A percentile compares a stretch with the other conserved stretches of the same genome.
These are phyloP conservation scores for Aspergillus awamori DNA, from an alignment of 2,329 filamentous ascomycete genomes.

Conservation along the genomic window DNA sequence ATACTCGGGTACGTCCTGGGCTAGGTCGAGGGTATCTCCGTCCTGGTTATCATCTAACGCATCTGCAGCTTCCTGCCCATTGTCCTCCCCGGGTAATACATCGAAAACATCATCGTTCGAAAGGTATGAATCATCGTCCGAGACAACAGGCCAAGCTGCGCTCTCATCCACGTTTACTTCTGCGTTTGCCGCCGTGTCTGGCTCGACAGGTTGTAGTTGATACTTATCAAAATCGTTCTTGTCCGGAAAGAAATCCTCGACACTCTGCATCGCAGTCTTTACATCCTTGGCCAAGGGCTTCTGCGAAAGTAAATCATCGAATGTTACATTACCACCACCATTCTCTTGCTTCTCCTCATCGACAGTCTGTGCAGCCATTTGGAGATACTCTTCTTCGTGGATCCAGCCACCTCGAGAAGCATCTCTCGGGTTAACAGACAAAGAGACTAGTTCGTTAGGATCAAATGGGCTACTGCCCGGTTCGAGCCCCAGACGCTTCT, in stretches of 20 bases:
- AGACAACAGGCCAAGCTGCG: slow-evolving; percentile 55
- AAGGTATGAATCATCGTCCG: slow-evolving; percentile 43
- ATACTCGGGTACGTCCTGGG: slow-evolving; percentile 15
- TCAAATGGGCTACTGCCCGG: slow-evolving; percentile 76
- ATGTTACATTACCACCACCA: slow-evolving; percentile 52
- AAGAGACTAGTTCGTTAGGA: slow-evolving; percentile 77
- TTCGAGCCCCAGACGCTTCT: slow-evolving; percentile 68
- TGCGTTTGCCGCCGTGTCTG: slow-evolving; percentile 17
- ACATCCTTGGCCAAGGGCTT: slow-evolving; percentile 60
- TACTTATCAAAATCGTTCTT: slow-evolving; percentile 51
- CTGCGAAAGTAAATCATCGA: slow-evolving; percentile 67
- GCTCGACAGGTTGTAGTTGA: slow-evolving; percentile 19
- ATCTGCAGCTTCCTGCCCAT: slow-evolving; percentile 18
- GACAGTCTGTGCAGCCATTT: slow-evolving; percentile 66
- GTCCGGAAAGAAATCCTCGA: slow-evolving; percentile 81
- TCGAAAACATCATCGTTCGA: slow-evolving; percentile 46
- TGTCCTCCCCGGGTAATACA: slow-evolving; percentile 21
- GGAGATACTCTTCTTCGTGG: slow-evolving; percentile 80
- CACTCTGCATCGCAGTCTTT: slow-evolving; percentile 78
- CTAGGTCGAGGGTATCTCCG: slow-evolving; percentile 29
- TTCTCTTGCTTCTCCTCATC: slow-evolving; percentile 62
- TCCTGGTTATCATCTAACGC: slow-evolving; percentile 19
- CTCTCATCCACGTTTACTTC: slow-evolving; percentile 66
- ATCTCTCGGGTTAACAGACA: slow-evolving; percentile 80
- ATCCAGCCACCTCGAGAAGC: slow-evolving; percentile 82